phyloP scores from a whole-genome alignment of 2,329 filamentous ascomycete genomes.

The Teratosphaeria pseudoeucalypti region DNA sequence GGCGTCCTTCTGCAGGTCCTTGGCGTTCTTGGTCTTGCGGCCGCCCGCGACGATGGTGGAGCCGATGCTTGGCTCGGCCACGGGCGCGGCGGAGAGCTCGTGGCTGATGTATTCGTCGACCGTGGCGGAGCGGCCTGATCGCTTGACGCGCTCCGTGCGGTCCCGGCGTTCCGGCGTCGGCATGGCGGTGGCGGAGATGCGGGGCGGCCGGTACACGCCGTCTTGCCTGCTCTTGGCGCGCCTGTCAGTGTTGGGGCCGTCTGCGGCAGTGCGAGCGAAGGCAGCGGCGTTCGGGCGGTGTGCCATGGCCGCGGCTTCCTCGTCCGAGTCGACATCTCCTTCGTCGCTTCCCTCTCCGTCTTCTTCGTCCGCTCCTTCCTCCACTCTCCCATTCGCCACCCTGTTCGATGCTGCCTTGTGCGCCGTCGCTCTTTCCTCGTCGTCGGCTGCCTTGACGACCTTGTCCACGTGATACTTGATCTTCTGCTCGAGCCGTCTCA shows the following conservation, averaged over 20 bases:
- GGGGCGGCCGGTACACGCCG: constrained; percentile 80
- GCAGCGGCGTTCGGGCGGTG: constrained; percentile 51
- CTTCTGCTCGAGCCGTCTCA: constrained; percentile 78
- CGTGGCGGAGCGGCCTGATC: constrained; percentile 64
- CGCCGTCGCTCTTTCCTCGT: constrained; percentile 45
- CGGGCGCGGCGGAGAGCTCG: constrained; percentile 71
- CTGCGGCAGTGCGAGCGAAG: constrained; percentile 22
- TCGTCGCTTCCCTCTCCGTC: constrained; percentile 20
- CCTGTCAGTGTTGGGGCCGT: constrained; percentile 15
- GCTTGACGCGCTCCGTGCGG: constrained; percentile 52
- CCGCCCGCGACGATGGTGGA: constrained; percentile 72
- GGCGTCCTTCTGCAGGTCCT: constrained; percentile 65
- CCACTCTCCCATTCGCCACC: constrained; percentile 8
- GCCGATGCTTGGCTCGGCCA: constrained; percentile 82
- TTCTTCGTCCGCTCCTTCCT: constrained; percentile 15
- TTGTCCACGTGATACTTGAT: constrained; percentile 95
- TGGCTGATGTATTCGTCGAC: constrained; percentile 85
- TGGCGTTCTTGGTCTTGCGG: constrained; percentile 64
- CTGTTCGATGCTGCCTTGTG: constrained; percentile 22
- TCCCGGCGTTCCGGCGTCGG: constrained; percentile 42
- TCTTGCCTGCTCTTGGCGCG: constrained; percentile 33
- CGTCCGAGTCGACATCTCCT: constrained; percentile 30
- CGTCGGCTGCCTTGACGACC: constrained; percentile 76
- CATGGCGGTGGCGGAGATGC: constrained; percentile 78
- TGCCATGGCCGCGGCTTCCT: constrained; percentile 47